Conservation (phyloP, 1,284 basidiomycete genomes). For the Dichomitus squalens region DNA sequence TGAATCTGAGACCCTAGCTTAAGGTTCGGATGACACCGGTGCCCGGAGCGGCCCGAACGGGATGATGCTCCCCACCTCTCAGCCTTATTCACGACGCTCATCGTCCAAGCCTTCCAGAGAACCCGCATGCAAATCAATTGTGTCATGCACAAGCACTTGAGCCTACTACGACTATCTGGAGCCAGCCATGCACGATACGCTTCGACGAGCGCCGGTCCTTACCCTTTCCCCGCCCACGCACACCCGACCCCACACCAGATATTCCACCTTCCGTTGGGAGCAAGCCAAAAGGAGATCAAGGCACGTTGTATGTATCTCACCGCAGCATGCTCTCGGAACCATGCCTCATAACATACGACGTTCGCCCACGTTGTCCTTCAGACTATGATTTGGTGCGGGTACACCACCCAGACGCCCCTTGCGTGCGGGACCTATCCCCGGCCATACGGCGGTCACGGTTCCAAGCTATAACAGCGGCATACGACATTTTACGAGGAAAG, state of each 20-base stretch:
- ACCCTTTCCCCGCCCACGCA: slow-evolving; percentile 43
- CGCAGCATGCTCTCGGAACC: neutral
- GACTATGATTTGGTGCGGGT: slow-evolving; percentile 58
- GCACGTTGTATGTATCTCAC: slow-evolving; percentile 44
- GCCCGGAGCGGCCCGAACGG: no score
- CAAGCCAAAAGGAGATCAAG: slow-evolving; percentile 50
- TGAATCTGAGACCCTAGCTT: no score
- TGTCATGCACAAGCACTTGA: no score
- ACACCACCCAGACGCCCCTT: slow-evolving; percentile 51
- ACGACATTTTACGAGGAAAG: slow-evolving; percentile 42
- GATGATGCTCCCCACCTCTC: no score
- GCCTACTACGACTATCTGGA: neutral
- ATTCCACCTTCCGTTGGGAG: slow-evolving; percentile 49
- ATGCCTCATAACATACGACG: neutral
- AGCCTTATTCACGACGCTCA: no score
- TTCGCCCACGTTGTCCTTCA: slow-evolving; percentile 23
- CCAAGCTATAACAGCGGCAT: slow-evolving; percentile 51
- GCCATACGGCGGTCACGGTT: slow-evolving; percentile 47
- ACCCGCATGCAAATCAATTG: no score
- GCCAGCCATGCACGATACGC: slow-evolving; percentile 19
- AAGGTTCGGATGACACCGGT: no score
- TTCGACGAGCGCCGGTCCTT: slow-evolving; percentile 27
- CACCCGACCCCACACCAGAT: slow-evolving; percentile 54
- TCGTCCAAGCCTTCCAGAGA: no score
- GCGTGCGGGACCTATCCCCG: slow-evolving; percentile 35